phyloP scores from a whole-genome alignment of 192 early-diverging fungal species.

The Umbelopsis vinacea region DNA sequence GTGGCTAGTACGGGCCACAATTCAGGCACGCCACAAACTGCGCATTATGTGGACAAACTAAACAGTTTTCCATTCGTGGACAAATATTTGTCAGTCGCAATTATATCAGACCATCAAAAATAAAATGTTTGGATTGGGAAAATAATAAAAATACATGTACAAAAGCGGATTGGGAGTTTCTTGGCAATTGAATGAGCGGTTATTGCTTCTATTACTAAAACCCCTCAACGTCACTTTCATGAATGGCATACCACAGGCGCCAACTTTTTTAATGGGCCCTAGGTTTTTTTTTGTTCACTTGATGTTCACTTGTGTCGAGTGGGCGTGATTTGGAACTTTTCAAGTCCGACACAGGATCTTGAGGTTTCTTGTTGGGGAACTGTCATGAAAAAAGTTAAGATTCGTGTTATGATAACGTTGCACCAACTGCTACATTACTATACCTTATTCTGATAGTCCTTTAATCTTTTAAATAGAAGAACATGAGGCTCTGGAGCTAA shows the following conservation, averaged over 20 bases:
- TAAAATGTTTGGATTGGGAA: too few species aligned
- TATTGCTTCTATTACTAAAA: too few species aligned
- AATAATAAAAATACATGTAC: too few species aligned
- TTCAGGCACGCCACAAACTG: conserved; percentile 16
- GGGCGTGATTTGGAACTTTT: too few species aligned
- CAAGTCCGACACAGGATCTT: background rate
- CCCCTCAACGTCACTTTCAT: too few species aligned
- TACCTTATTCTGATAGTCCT: conserved; percentile 50
- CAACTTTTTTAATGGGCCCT: too few species aligned
- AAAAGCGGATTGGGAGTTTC: too few species aligned
- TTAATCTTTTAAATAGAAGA: conserved; percentile 51
- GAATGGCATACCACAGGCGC: too few species aligned
- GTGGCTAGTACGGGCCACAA: conserved; percentile 21
- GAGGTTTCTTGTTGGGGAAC: background rate
- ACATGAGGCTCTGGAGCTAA: conserved; percentile 53
- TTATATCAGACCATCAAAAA: background rate
- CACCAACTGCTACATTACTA: conserved; percentile 2
- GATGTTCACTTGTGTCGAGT: too few species aligned
- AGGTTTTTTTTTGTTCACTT: too few species aligned
- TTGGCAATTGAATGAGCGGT: too few species aligned
- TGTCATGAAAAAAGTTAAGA: background rate
- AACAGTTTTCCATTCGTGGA: background rate
- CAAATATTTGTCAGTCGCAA: background rate
- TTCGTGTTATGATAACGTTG: background rate
- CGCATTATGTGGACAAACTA: background rate